These are phyloP conservation scores for Diophrys sp. DNA, from an alignment of 73 alveolate species.

Conservation along the genomic window DNA sequence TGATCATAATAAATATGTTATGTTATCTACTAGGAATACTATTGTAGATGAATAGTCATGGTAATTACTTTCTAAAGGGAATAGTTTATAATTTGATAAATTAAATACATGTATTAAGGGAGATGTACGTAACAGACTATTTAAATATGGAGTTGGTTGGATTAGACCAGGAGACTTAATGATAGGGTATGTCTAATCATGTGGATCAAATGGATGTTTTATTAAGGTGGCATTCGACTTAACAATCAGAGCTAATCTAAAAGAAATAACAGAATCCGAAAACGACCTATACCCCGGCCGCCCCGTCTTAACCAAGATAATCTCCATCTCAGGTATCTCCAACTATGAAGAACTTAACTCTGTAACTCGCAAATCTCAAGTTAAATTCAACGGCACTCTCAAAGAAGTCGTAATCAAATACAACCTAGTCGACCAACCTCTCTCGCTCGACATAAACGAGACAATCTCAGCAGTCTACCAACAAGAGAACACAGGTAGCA, in stretches of 20 bases:
- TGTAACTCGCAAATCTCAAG: background rate
- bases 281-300: slow-evolving; percentile 1
- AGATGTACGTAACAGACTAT: background rate
- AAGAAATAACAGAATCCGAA: slow-evolving; percentile 25
- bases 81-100: background rate
- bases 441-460: too few relatives aligned
- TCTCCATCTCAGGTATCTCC: background rate
- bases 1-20: too few relatives aligned
- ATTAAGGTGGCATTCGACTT: slow-evolving; percentile 25
- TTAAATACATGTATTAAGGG: background rate
- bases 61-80: too few relatives aligned
- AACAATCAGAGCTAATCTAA: slow-evolving; percentile 40
- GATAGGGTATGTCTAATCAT: slow-evolving; percentile 37
- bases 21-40: too few relatives aligned
- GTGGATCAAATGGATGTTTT: slow-evolving; percentile 43
- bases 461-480: too few relatives aligned
- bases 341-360: background rate
- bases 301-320: background rate
- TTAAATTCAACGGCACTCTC: background rate
- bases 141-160: slow-evolving; percentile 6
- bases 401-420: background rate
- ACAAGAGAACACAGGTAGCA: too few relatives aligned
- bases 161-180: slow-evolving; percentile 32
- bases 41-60: too few relatives aligned
- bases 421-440: background rate